Percentiles rank a stretch among this genome's conserved stretches.
phyloP scores from a whole-genome alignment of 1,139 yeast genomes.

The Zygotorulaspora mrakii region DNA sequence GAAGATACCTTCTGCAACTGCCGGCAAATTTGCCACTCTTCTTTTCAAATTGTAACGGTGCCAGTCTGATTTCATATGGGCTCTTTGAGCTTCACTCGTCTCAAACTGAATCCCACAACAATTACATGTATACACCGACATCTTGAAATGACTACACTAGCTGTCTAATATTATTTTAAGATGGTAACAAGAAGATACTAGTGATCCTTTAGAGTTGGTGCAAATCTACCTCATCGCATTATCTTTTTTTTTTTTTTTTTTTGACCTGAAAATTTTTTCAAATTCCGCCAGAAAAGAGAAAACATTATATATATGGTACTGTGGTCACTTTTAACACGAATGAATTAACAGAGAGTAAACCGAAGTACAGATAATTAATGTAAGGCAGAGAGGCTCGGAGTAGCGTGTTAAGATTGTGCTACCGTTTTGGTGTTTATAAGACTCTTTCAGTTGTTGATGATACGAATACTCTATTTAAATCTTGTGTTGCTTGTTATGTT shows the following conservation, averaged over 20 bases:
- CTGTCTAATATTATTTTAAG: neutral
- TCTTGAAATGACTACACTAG: constrained; percentile 5
- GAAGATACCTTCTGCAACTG: constrained; percentile 71
- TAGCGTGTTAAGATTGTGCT: no score
- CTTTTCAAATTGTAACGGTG: constrained; percentile 90
- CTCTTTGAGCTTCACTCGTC: constrained; percentile 74
- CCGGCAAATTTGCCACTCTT: constrained; percentile 82
- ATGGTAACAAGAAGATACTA: no score
- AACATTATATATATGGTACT: no score
- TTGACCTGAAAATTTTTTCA: constrained; percentile 2
- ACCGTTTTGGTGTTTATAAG: no score
- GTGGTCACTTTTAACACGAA: no score
- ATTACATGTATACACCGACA: constrained; percentile 66
- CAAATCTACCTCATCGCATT: constrained; percentile 5
- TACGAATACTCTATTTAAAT: no score
- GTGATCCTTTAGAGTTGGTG: no score
- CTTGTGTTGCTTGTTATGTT: constrained; percentile 8
- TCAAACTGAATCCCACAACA: constrained; percentile 80
- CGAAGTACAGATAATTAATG: neutral
- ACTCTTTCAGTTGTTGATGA: no score
- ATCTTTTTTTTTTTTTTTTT: constrained; percentile 1
- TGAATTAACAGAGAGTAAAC: neutral
- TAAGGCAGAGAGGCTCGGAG: no score
- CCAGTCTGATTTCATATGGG: constrained; percentile 90
- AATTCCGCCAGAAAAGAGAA: no score